A percentile compares a stretch with the other conserved stretches of the same genome.
Conservation (phyloP, 2,329 filamentous ascomycete species). For the Plenodomus tracheiphilus region DNA sequence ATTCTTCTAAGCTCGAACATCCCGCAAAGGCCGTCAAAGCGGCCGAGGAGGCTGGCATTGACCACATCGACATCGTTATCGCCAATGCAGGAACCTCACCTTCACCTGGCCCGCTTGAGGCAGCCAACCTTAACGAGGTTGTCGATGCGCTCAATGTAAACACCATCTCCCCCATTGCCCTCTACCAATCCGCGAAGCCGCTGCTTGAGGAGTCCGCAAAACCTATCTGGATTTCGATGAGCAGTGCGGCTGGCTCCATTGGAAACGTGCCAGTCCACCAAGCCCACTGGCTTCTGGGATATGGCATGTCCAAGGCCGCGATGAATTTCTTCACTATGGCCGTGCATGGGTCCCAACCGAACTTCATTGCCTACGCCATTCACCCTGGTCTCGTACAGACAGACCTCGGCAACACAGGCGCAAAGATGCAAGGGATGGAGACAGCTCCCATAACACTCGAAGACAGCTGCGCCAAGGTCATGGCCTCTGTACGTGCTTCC, state of each 20-base stretch:
- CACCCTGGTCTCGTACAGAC: slow-evolving; percentile 12
- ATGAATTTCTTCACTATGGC: slow-evolving; percentile 3
- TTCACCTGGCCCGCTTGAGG: not conserved
- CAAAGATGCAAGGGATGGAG: slow-evolving; percentile 6
- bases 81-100: slow-evolving; percentile 54
- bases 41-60: slow-evolving; percentile 35
- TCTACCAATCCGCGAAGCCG: slow-evolving; percentile 43
- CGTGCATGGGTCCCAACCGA: not conserved
- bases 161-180: slow-evolving; percentile 30
- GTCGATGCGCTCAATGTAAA: slow-evolving; percentile 46
- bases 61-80: slow-evolving; percentile 55
- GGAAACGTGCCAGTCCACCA: not conserved
- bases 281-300: not conserved
- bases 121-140: not conserved
- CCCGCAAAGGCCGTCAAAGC: slow-evolving; percentile 13
- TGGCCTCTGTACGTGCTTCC: slow-evolving; percentile 1
- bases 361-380: not conserved
- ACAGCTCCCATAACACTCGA: slow-evolving; percentile 12
- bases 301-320: slow-evolving; percentile 6
- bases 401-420: slow-evolving; percentile 11
- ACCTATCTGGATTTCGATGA: slow-evolving; percentile 18
- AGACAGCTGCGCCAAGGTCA: not conserved
- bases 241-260: slow-evolving; percentile 10
- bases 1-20: slow-evolving; percentile 5
- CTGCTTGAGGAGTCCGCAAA: slow-evolving; percentile 37